Percentiles rank a stretch among this genome's conserved stretches.
phyloP scores from a whole-genome alignment of 148 eudicot genomes.

The Rhododendron molle region DNA sequence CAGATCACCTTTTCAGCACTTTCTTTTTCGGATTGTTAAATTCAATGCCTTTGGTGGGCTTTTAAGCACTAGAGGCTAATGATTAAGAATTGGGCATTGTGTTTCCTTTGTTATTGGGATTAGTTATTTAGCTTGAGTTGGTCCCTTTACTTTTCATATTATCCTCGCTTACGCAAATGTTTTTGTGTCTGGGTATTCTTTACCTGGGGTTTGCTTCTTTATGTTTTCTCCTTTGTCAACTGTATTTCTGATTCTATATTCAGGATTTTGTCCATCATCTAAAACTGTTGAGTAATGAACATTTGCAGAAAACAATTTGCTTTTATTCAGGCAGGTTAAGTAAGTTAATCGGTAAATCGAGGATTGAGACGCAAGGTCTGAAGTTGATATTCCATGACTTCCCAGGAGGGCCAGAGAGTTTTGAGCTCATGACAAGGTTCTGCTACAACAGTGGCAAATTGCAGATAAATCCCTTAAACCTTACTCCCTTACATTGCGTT shows the following conservation, averaged over 20 bases:
- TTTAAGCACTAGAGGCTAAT: slow-evolving; percentile 3
- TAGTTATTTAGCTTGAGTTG: slow-evolving; percentile 2
- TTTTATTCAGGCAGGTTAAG: slow-evolving; percentile 49
- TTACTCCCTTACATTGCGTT: slow-evolving; percentile 27
- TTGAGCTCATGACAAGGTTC: slow-evolving; percentile 68
- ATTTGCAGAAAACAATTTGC: slow-evolving; percentile 49
- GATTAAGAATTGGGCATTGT: background rate
- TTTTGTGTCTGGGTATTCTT: background rate
- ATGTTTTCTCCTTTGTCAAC: background rate
- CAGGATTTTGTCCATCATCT: slow-evolving; percentile 1
- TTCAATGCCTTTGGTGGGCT: slow-evolving; percentile 6
- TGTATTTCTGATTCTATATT: background rate
- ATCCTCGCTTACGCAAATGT: background rate
- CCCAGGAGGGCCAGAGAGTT: slow-evolving; percentile 63
- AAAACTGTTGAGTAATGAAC: background rate
- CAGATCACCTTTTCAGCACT: background rate
- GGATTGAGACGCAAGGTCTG: slow-evolving; percentile 12
- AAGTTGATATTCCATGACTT: slow-evolving; percentile 73
- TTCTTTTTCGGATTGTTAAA: background rate
- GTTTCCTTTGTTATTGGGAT: background rate
- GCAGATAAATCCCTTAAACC: slow-evolving; percentile 35
- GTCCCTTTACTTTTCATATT: background rate
- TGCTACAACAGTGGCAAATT: slow-evolving; percentile 62
- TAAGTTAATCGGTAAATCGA: slow-evolving; percentile 42
- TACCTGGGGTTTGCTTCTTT: background rate